Base-by-base conservation (phyloP, 2,329 filamentous ascomycete genomes). In the Claviceps maximensis region DNA sequence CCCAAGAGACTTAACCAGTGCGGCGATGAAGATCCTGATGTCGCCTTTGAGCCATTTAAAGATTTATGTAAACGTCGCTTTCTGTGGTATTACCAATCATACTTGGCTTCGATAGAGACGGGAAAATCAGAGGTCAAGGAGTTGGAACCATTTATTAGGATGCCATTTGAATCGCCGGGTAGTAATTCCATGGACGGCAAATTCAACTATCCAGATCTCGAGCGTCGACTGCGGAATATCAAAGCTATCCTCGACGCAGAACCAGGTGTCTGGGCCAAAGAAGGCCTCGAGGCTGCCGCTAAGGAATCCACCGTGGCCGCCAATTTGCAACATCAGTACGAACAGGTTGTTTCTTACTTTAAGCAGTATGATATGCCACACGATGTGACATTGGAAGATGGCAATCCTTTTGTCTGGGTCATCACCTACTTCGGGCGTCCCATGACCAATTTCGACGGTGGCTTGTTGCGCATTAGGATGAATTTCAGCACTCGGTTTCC, bases 41-140 rank as follows among this genome's bases (percentile, higher is more conserved):
- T 79, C 1, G 76, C 80, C 0, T 95, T 89, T 66, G 86, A 95
- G 59, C 88, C 89, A 0, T 97, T 97, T 71, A 84, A 83, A 59
- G 91, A 97, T 62, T 74, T 95, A 5, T 87, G 86, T 75, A 97
- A 97, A 69, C 83, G 86, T 40, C 82, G 90, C 1, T 96, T 97
- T 64, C 73, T 97, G 15, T 97, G 93, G 93, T 97, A 97, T 69
- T 95, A 87, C 66, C 86, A 94, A 59, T 86, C 86, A 3, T 97
- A 97, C 63, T 72, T 93, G 23, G 72, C 77, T 3, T 78, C 84
- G 1, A 83, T 95, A 50, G 75, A 82, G 40, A 76, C 82, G 55
- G 86, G 83, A 29, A 78, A 75, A 60, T 67, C 72, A 27, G 80
- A 87, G 59, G 79, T 84, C 53, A 76, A 78, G 56, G 80, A 84